Conservation (phyloP, 179 eudicot genomes). For the Actinidia chinensis region DNA sequence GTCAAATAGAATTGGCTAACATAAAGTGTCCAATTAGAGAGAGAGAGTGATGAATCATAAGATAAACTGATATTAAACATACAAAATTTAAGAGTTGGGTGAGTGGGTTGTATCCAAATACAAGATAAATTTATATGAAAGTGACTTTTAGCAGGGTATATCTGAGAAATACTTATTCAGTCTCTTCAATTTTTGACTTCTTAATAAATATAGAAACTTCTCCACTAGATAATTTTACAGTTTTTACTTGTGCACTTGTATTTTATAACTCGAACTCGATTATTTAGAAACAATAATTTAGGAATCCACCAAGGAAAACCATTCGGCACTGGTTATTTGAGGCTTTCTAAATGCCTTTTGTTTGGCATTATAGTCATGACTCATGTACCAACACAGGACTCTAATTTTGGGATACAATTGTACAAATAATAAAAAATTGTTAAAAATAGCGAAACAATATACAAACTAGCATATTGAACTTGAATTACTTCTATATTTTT, state of each 20-base stretch:
- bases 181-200: neutral
- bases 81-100: constrained; percentile 20
- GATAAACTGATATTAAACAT: neutral
- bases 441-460: no score
- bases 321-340: neutral
- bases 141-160: constrained; percentile 4
- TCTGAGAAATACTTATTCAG: neutral
- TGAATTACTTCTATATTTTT: no score
- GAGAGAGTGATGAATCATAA: neutral
- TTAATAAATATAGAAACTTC: no score
- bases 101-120: constrained; percentile 22
- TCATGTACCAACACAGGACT: no score
- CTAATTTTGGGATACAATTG: no score
- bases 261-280: no score
- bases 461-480: no score
- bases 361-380: no score
- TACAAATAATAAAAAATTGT: no score
- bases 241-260: no score
- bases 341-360: neutral
- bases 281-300: no score
- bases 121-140: constrained; percentile 21
- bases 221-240: no score
- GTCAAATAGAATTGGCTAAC: constrained; percentile 41
- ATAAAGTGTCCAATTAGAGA: neutral
- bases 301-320: neutral